Percentiles rank a stretch among this genome's conserved stretches.
Conservation (phyloP, 2,329 filamentous ascomycete species). For the Furcasterigmium sp. region DNA sequence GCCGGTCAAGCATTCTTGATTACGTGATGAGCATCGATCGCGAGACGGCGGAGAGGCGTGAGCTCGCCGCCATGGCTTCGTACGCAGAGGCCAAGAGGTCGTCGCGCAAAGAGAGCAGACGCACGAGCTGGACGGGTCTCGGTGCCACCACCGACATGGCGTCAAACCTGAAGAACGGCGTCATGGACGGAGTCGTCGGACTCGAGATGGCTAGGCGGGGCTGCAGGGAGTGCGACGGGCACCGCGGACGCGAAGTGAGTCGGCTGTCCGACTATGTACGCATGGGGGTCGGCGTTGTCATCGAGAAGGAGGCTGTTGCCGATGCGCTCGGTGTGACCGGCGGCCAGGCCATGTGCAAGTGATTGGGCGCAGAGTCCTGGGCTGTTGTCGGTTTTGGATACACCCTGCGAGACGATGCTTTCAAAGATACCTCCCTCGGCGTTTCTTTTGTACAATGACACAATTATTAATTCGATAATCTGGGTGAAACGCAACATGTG, state of each 20-base stretch:
- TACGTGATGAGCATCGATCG: slow-evolving; percentile 29
- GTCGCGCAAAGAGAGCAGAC: slow-evolving; percentile 19
- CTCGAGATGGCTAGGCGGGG: slow-evolving; percentile 26
- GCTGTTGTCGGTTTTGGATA: no score
- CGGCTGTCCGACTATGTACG: slow-evolving; percentile 18
- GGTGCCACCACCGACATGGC: slow-evolving; percentile 21
- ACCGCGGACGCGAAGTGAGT: slow-evolving; percentile 24
- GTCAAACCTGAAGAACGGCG: slow-evolving; percentile 15
- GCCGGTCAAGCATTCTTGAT: slow-evolving; percentile 20
- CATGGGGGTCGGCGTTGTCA: slow-evolving; percentile 6
- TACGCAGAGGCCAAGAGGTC: slow-evolving; percentile 17
- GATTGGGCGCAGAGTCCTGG: no score
- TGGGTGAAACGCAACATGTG: no score
- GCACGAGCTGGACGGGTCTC: slow-evolving; percentile 35
- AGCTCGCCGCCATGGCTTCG: slow-evolving; percentile 31
- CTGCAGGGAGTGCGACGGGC: slow-evolving; percentile 25
- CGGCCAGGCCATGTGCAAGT: not conserved
- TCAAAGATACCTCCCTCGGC: no score
- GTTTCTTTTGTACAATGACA: no score
- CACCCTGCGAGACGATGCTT: no score
- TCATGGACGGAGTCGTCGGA: slow-evolving; percentile 25
- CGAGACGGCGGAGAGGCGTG: slow-evolving; percentile 34
- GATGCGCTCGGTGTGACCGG: not conserved
- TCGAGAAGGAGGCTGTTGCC: not conserved
- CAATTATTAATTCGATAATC: no score